Evolutionary conservation across 768 basidiomycete species (phyloP).

Genomic region (Lactarius quietus): DNA sequence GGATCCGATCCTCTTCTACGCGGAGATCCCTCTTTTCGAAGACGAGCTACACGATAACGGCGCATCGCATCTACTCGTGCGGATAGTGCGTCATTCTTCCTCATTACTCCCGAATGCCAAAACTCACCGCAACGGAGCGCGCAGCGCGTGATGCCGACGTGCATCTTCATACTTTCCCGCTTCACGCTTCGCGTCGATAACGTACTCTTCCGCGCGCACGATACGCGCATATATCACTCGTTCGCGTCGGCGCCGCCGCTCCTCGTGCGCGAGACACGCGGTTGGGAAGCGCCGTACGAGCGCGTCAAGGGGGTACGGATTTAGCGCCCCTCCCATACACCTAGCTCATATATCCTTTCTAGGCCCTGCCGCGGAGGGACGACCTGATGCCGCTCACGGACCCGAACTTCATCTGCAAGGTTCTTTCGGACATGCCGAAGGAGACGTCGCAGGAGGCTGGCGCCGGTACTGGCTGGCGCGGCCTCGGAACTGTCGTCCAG

Average conservation of each 20-base stretch:
- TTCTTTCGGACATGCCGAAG: constrained; percentile 58
- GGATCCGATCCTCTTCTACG: constrained; percentile 96
- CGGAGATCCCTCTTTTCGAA: constrained; percentile 91
- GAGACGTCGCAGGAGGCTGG: constrained; percentile 56
- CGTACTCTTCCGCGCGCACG: constrained; percentile 71
- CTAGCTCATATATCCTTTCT: not conserved
- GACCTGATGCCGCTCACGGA: constrained; percentile 90
- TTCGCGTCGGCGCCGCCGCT: constrained; percentile 60
- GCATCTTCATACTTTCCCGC: constrained; percentile 80
- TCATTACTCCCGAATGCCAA: not conserved
- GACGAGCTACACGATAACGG: constrained; percentile 98
- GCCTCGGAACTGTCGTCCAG: constrained; percentile 63
- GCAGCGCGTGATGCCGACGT: constrained; percentile 96
- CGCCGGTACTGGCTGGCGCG: constrained; percentile 81
- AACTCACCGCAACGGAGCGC: not conserved
- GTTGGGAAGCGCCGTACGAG: constrained; percentile 90
- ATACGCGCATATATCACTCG: constrained; percentile 87
- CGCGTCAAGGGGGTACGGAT: constrained; percentile 64
- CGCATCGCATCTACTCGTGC: constrained; percentile 76
- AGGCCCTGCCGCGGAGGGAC: constrained; percentile 68
- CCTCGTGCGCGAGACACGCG: constrained; percentile 72
- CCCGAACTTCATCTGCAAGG: constrained; percentile 73
- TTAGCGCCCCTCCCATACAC: not conserved
- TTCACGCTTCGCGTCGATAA: constrained; percentile 92
- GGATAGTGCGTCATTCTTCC: constrained; percentile 63